Conservation (phyloP, 163 green algal species). For the Prototheca cutis region DNA sequence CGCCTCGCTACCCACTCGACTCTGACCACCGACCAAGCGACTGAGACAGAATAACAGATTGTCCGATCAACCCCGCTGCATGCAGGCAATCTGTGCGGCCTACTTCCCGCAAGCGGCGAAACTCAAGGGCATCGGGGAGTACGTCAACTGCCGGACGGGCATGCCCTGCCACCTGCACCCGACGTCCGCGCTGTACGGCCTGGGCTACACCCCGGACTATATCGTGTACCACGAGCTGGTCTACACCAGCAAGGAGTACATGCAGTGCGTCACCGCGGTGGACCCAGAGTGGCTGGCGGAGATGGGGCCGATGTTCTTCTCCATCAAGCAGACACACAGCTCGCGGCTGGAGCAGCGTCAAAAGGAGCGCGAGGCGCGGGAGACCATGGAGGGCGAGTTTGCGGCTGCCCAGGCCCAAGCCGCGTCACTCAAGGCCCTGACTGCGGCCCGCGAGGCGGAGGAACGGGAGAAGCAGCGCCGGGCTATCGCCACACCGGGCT, state of each 20-base stretch:
- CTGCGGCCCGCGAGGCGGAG: constrained; percentile 9
- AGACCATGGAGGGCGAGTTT: constrained; percentile 50
- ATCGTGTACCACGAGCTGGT: constrained; percentile 97
- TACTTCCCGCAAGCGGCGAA: constrained; percentile 94
- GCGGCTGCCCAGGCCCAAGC: constrained; percentile 11
- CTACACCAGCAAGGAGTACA: constrained; percentile 86
- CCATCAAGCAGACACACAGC: constrained; percentile 76
- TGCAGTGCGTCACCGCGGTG: constrained; percentile 95
- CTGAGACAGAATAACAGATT: no score
- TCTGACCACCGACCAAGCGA: no score
- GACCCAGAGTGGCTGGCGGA: constrained; percentile 97
- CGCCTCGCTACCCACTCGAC: no score
- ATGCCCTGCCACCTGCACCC: constrained; percentile 82
- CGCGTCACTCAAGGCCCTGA: constrained; percentile 11
- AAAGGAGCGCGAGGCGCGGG: constrained; percentile 33
- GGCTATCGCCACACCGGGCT: constrained; percentile 54
- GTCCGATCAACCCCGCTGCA: no score
- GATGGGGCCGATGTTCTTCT: constrained; percentile 96
- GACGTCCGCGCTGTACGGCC: constrained; percentile 81
- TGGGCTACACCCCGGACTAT: constrained; percentile 96
- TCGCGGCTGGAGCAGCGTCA: constrained; percentile 53
- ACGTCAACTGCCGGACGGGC: constrained; percentile 84
- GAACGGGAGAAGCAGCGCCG: constrained; percentile 30
- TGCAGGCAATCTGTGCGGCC: constrained; percentile 81
- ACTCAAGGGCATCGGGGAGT: constrained; percentile 94